Percentiles rank a stretch among this genome's conserved stretches.
These are phyloP conservation scores for Amanita rimosa DNA, from an alignment of 768 basidiomycete genomes.

Conservation along the genomic window DNA sequence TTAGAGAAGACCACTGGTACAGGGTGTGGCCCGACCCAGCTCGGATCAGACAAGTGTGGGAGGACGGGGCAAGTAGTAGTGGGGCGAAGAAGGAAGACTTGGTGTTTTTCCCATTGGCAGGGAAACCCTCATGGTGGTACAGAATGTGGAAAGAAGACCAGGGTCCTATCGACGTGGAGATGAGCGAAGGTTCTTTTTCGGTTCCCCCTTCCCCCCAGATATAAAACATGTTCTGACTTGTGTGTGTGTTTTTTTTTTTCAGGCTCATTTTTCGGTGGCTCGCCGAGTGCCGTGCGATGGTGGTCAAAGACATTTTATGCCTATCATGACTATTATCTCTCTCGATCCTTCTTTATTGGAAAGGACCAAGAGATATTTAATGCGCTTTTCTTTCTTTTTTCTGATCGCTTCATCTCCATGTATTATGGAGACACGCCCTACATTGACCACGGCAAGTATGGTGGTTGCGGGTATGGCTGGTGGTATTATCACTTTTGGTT, in stretches of 20 bases:
- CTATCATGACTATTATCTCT: conserved; percentile 40
- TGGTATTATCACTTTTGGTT: conserved; percentile 44
- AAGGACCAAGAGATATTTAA: conserved; percentile 50
- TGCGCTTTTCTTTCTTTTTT: conserved; percentile 31
- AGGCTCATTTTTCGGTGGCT: conserved; percentile 54
- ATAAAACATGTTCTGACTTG: background rate
- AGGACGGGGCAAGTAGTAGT: conserved; percentile 19
- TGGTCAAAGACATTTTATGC: conserved; percentile 33
- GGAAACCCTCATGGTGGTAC: conserved; percentile 19
- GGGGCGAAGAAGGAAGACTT: conserved; percentile 26
- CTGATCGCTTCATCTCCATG: conserved; percentile 32
- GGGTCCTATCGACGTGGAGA: conserved; percentile 39
- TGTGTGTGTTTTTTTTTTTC: background rate
- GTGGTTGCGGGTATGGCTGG: conserved; percentile 31
- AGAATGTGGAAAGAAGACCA: conserved; percentile 29
- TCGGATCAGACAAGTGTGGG: conserved; percentile 29
- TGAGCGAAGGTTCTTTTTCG: conserved; percentile 35
- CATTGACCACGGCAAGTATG: conserved; percentile 19
- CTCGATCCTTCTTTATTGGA: conserved; percentile 37
- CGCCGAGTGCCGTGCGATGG: conserved; percentile 32
- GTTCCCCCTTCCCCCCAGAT: background rate
- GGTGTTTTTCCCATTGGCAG: conserved; percentile 35
- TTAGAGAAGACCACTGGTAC: conserved; percentile 32
- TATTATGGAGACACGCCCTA: conserved; percentile 13
- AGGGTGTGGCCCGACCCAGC: conserved; percentile 33